Percentiles rank a stretch among this genome's conserved stretches.
phyloP scores from a whole-genome alignment of 306 rosid species.

The Prunus mongolica region DNA sequence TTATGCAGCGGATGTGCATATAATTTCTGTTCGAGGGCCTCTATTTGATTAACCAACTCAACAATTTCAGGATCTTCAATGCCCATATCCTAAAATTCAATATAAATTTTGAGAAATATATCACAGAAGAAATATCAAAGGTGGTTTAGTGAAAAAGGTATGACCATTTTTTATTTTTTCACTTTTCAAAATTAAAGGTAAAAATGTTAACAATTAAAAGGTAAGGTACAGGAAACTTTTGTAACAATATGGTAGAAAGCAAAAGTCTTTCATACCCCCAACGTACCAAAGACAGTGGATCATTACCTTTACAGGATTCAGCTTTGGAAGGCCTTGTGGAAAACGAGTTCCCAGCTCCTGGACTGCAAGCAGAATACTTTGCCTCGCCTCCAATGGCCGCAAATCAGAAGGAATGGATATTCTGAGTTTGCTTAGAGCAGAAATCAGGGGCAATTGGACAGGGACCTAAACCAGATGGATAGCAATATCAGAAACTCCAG shows the following conservation, averaged over 20 bases:
- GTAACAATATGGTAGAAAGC: not conserved
- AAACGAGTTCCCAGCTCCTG: slow-evolving; percentile 85
- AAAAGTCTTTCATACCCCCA: not conserved
- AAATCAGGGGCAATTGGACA: slow-evolving; percentile 79
- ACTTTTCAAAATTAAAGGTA: too few species aligned
- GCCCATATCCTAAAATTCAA: slow-evolving; percentile 74
- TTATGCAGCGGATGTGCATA: slow-evolving; percentile 80
- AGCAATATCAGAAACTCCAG: slow-evolving; percentile 14
- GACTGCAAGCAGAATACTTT: slow-evolving; percentile 85
- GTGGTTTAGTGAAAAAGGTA: not conserved
- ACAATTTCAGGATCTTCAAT: slow-evolving; percentile 73
- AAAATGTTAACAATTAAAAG: not conserved
- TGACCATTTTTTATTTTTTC: not conserved
- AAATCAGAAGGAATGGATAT: slow-evolving; percentile 84
- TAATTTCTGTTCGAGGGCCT: slow-evolving; percentile 76
- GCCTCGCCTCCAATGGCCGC: slow-evolving; percentile 94
- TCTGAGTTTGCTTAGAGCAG: slow-evolving; percentile 83
- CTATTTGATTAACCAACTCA: slow-evolving; percentile 71
- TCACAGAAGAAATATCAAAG: not conserved
- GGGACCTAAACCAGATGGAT: slow-evolving; percentile 64
- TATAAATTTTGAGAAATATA: slow-evolving; percentile 13
- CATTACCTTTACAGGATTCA: slow-evolving; percentile 86
- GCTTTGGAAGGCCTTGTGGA: slow-evolving; percentile 94
- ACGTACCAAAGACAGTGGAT: slow-evolving; percentile 8
- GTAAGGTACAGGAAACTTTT: not conserved